Conservation (phyloP, 169 alveolate species). For the Plasmodium chabaudi region DNA sequence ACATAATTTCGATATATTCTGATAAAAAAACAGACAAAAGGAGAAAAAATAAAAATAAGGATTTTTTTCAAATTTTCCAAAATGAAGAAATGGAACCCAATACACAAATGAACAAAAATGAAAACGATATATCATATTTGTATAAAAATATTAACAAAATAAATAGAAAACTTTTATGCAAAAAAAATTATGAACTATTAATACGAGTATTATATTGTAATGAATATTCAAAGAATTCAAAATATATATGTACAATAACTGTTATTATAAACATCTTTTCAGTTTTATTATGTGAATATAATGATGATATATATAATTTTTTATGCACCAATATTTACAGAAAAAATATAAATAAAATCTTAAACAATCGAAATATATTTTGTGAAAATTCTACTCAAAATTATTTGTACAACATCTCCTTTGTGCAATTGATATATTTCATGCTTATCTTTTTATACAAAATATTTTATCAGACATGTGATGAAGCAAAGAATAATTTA, state of each 20-base stretch:
- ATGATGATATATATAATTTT: constrained; percentile 36
- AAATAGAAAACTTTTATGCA: constrained; percentile 12
- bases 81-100: not conserved
- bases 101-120: not conserved
- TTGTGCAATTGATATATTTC: constrained; percentile 70
- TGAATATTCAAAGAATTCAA: constrained; percentile 44
- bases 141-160: constrained; percentile 33
- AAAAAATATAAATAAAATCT: constrained; percentile 3
- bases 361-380: constrained; percentile 18
- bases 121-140: constrained; percentile 6
- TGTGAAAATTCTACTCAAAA: constrained; percentile 9
- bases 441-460: constrained; percentile 67
- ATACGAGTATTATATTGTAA: constrained; percentile 33
- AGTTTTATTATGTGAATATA: constrained; percentile 40
- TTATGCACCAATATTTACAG: constrained; percentile 59
- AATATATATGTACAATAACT: constrained; percentile 63
- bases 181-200: constrained; percentile 29
- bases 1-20: not conserved
- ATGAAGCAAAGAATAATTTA: not conserved
- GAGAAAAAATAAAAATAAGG: not conserved
- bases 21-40: not conserved
- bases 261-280: constrained; percentile 69
- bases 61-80: no score
- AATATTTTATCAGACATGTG: constrained; percentile 50
- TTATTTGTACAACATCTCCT: constrained; percentile 62